Percentiles rank a stretch among this genome's conserved stretches.
phyloP scores from a whole-genome alignment of 1,284 basidiomycete genomes.

The Mycena sp. region DNA sequence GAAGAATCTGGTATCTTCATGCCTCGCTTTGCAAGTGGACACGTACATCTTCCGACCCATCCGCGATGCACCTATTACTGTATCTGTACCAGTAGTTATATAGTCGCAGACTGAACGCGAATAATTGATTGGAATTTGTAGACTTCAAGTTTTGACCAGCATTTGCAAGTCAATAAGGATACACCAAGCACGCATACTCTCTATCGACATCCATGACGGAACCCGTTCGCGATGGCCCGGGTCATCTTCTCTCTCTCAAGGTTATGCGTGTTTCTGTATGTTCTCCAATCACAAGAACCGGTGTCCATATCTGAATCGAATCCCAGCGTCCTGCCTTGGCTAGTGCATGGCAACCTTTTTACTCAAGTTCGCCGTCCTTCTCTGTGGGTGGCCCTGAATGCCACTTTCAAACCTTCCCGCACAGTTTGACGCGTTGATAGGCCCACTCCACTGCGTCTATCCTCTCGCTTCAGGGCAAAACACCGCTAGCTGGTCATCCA shows the following conservation, averaged over 20 bases:
- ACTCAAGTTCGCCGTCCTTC: constrained; percentile 81
- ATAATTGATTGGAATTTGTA: too few relatives aligned
- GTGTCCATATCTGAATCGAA: constrained; percentile 55
- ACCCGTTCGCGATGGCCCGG: constrained; percentile 39
- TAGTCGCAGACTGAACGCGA: too few relatives aligned
- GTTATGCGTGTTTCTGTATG: constrained; percentile 85
- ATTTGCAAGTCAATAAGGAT: too few relatives aligned
- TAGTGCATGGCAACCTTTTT: constrained; percentile 83
- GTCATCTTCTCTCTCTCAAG: constrained; percentile 76
- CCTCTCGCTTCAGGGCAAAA: constrained; percentile 77
- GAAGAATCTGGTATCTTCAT: neutral
- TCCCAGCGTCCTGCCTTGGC: constrained; percentile 76
- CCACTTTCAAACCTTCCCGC: neutral
- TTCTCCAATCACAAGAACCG: constrained; percentile 30
- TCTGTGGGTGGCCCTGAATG: constrained; percentile 50
- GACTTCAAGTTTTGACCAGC: too few relatives aligned
- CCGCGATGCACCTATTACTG: too few relatives aligned
- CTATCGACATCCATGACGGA: constrained; percentile 17
- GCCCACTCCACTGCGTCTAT: constrained; percentile 80
- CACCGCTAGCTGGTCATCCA: constrained; percentile 74
- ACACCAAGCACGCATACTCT: too few relatives aligned
- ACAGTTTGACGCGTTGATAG: constrained; percentile 35
- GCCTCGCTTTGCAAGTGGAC: neutral
- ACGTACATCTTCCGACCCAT: too few relatives aligned
- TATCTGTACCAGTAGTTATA: too few relatives aligned